phyloP scores from a whole-genome alignment of 371 early-diverging fungal species.

The Phascolomyces articulosus region DNA sequence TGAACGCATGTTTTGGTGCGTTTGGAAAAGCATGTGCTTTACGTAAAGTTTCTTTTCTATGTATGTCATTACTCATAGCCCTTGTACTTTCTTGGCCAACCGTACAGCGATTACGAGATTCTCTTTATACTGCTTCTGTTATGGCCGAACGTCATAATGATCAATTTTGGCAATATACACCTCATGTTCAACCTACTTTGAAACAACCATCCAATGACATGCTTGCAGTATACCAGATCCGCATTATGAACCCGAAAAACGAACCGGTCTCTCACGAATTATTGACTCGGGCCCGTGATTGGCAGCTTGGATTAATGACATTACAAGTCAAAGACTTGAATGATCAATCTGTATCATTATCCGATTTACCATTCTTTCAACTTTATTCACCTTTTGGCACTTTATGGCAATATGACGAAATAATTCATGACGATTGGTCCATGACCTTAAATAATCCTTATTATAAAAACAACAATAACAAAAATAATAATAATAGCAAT shows the following conservation, averaged over 20 bases:
- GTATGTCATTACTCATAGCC: slow-evolving; percentile 13
- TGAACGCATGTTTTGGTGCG: slow-evolving; percentile 15
- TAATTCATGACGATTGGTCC: slow-evolving; percentile 35
- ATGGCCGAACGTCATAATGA: slow-evolving; percentile 25
- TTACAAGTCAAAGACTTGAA: slow-evolving; percentile 1
- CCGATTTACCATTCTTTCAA: slow-evolving; percentile 17
- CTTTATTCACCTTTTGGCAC: slow-evolving; percentile 60
- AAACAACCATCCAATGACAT: slow-evolving; percentile 16
- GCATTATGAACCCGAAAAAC: slow-evolving; percentile 31
- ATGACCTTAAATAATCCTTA: slow-evolving; percentile 27
- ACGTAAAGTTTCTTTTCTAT: slow-evolving; percentile 5
- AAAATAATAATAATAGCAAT: slow-evolving; percentile 9
- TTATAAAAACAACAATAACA: slow-evolving; percentile 15
- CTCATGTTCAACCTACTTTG: slow-evolving; percentile 29
- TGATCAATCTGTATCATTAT: slow-evolving; percentile 10
- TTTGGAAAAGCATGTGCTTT: slow-evolving; percentile 9
- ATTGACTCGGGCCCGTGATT: slow-evolving; percentile 13
- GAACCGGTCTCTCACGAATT: slow-evolving; percentile 10
- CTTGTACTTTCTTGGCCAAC: slow-evolving; percentile 10
- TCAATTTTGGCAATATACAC: slow-evolving; percentile 41
- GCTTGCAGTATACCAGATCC: slow-evolving; percentile 40
- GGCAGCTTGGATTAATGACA: slow-evolving; percentile 8
- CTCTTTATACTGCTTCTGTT: slow-evolving; percentile 16
- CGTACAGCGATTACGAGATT: slow-evolving; percentile 11
- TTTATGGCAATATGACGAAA: slow-evolving; percentile 46